Evolutionary conservation across 352 stramenopile species (phyloP).

Genomic region (Phytophthora kernoviae): DNA sequence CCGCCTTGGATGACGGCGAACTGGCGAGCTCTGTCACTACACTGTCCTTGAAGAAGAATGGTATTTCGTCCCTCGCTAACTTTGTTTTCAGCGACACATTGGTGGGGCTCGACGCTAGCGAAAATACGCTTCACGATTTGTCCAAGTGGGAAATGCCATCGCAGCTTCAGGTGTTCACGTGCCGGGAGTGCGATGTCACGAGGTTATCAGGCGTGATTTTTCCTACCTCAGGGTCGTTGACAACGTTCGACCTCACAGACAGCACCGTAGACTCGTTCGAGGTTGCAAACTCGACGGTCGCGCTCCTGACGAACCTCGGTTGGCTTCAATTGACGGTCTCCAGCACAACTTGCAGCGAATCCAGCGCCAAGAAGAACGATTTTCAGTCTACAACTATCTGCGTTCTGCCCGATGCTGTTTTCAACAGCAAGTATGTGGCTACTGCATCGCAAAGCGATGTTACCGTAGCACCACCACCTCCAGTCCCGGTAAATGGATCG

Average conservation of each 20-base stretch:
- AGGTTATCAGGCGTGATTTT: slow-evolving; percentile 37
- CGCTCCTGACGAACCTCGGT: slow-evolving; percentile 13
- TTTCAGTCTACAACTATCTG: slow-evolving; percentile 29
- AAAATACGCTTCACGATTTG: slow-evolving; percentile 33
- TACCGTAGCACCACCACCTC: not conserved
- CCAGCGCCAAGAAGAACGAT: slow-evolving; percentile 21
- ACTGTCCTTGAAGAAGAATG: slow-evolving; percentile 37
- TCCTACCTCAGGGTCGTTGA: slow-evolving; percentile 26
- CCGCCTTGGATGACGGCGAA: slow-evolving; percentile 17
- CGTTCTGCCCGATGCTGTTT: slow-evolving; percentile 39
- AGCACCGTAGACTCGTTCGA: slow-evolving; percentile 34
- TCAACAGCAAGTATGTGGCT: slow-evolving; percentile 36
- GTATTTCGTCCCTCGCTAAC: slow-evolving; percentile 17
- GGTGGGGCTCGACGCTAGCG: slow-evolving; percentile 31
- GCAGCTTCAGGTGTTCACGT: slow-evolving; percentile 34
- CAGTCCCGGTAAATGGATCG: slow-evolving; percentile 10
- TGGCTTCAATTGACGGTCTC: slow-evolving; percentile 28
- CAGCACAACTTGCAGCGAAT: slow-evolving; percentile 31
- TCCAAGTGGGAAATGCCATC: slow-evolving; percentile 43
- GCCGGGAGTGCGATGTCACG: slow-evolving; percentile 29
- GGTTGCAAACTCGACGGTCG: slow-evolving; percentile 25
- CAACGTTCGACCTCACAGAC: slow-evolving; percentile 31
- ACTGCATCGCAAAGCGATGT: slow-evolving; percentile 3
- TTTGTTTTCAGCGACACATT: slow-evolving; percentile 35
- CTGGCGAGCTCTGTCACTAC: slow-evolving; percentile 27